Evolutionary conservation across 106 monocot genomes (phyloP), one percentile per base, ranked within the genome.

Genomic region (Dioscorea alata): DNA sequence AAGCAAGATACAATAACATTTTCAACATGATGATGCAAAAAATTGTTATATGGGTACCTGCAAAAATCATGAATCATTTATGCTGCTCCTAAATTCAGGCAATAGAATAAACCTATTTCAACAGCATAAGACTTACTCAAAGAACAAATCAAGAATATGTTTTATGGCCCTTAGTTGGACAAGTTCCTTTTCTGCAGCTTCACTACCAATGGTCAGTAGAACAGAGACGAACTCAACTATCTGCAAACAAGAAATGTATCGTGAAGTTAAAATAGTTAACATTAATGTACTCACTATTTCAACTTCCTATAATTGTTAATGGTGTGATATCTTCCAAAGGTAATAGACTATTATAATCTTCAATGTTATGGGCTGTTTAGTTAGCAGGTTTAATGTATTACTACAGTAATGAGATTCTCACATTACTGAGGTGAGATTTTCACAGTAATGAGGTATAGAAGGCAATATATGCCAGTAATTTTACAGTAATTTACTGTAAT

Each of bases 171-270:
- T 87, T 48, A 78, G 81, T 7, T 61, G 69, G 60, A 87, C 75
- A 22, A 99, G 70, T 73, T 83, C 73, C 63, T 65, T 81, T 59
- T 92, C 92, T 56, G 92, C 92, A 74, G 84, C 78, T 65, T 92
- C 87, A 74, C 84, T 87, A 68, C 92, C 89, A 72, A 92, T 87
- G 33, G 84, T 77, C 62, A 92, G 68, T 31, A 99, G 66, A 77
- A 99, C 92, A 62, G 97, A 89, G 65, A 99, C 87, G 79, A 99
- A 92, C 89, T 99, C 97, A 63, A 92, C 89, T 75, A 99, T 90
- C 97, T 99, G 87, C 48, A 83, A 67, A 83, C 50, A 18, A 75
- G 21, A 59, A 64, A 8, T 42, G 6, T 6, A 42, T 28, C 28
- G n/a, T 28, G 28, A 42, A 42, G 42, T 42, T 42, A 42, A 42